phyloP scores from a whole-genome alignment of 164 flowering plant genomes.

The Tetracentron sinense region DNA sequence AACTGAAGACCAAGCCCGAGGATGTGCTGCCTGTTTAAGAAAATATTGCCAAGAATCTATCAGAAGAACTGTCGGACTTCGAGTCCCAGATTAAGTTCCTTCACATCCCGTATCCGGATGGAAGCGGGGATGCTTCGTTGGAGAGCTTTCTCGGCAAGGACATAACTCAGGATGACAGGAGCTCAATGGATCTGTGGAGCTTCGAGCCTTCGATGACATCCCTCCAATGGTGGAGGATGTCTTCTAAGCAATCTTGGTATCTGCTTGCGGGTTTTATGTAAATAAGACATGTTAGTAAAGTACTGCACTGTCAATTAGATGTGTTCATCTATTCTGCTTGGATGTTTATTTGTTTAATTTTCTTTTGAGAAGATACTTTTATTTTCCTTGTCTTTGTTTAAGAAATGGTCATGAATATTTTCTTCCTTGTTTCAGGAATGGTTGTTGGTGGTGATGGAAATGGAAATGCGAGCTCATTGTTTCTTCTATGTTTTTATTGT shows the following conservation, averaged over 20 bases:
- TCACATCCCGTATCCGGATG: constrained; percentile 63
- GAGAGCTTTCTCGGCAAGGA: constrained; percentile 61
- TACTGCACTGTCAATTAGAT: constrained; percentile 5
- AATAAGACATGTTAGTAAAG: constrained; percentile 56
- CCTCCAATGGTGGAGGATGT: constrained; percentile 41
- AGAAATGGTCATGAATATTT: too few species aligned
- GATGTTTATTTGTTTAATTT: neutral
- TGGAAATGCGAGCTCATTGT: too few species aligned
- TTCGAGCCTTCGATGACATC: constrained; percentile 78
- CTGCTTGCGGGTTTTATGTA: constrained; percentile 35
- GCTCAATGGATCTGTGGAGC: constrained; percentile 71
- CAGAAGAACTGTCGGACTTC: constrained; percentile 67
- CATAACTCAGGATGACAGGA: constrained; percentile 52
- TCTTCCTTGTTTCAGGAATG: too few species aligned
- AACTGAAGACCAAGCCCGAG: constrained; percentile 39
- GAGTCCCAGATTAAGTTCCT: constrained; percentile 73
- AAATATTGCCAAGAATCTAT: constrained; percentile 29
- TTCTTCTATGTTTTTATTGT: too few species aligned
- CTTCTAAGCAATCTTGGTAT: constrained; percentile 34
- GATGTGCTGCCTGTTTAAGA: constrained; percentile 29
- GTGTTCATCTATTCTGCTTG: too few species aligned
- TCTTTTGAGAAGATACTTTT: too few species aligned
- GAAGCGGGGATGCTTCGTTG: constrained; percentile 57
- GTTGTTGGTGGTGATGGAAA: too few species aligned
- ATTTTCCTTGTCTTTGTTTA: too few species aligned